Evolutionary conservation across 1,284 basidiomycete species (phyloP), one percentile per base, ranked within the genome.

Genomic region (Marasmius sp.): DNA sequence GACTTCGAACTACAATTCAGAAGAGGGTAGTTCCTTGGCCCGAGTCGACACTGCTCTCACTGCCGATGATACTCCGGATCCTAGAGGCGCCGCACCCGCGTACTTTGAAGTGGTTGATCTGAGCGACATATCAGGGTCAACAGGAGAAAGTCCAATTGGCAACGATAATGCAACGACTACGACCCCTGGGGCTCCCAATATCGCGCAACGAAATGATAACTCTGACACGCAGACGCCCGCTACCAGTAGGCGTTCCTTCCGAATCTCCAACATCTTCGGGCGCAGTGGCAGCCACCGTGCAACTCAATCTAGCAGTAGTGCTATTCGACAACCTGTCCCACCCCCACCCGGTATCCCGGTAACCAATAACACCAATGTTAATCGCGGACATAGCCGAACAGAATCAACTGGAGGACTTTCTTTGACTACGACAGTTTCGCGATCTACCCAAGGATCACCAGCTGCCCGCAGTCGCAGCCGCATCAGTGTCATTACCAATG

Each of bases 1-100:
- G 39, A 67, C 71, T 5, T 70, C 38, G 12, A 34, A 54, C 34
- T 54, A 11, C 9, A 37, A 54, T 8, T 54, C 52, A n/a, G 52
- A 54, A n/a, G 52, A 37, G 14, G 27, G 27, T 27, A 54, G 71
- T 51, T 73, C 72, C 2, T 66, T 77, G 34, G 67, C 73, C 58
- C 71, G 65, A 12, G 65, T 66, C 20, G 66, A 71, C 38, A 70
- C 64, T 51, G 67, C 67, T 57, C 51, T 38, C n/a, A 61, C 63
- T 6, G 64, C 69, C 1, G 71, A 75, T 49, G 67, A 64, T 18
- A 48, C 39, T 9, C 54, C 66, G 22, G 77, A 79, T 65, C 78
- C 81, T 6, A 74, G 84, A 62, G 89, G 85, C 33, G 82, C 85
- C 49, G 85, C 86, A 9, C 89, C 89, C 6, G 71, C 87, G 0